These are phyloP conservation scores for Pisolithus orientalis DNA, from an alignment of 768 basidiomycete genomes.

Conservation along the genomic window DNA sequence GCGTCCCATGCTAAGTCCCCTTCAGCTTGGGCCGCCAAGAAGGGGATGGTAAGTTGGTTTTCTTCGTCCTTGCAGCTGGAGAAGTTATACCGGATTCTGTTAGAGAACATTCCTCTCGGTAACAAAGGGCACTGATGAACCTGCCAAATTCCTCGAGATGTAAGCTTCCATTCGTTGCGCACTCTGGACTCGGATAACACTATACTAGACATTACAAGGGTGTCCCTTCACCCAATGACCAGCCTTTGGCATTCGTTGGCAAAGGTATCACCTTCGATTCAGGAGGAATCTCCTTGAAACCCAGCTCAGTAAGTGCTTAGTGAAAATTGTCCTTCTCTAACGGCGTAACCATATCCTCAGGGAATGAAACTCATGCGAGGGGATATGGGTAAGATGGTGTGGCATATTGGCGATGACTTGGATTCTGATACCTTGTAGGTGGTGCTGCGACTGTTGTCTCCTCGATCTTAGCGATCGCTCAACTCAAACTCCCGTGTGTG, in stretches of 20 bases:
- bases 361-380: slow-evolving; percentile 82
- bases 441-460: slow-evolving; percentile 78
- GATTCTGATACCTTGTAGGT: slow-evolving; percentile 30
- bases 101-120: slow-evolving; percentile 85
- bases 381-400: slow-evolving; percentile 66
- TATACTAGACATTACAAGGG: slow-evolving; percentile 70
- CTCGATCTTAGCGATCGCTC: slow-evolving; percentile 71
- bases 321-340: neutral
- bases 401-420: neutral
- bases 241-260: slow-evolving; percentile 72
- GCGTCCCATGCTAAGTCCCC: neutral
- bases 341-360: slow-evolving; percentile 26
- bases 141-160: slow-evolving; percentile 86
- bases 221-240: slow-evolving; percentile 45
- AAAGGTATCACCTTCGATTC: slow-evolving; percentile 90
- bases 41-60: slow-evolving; percentile 62
- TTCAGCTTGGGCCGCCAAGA: slow-evolving; percentile 74
- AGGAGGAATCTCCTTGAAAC: slow-evolving; percentile 84
- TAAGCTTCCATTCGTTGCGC: slow-evolving; percentile 22
- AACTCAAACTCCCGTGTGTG: slow-evolving; percentile 71
- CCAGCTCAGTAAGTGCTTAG: slow-evolving; percentile 45
- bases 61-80: neutral
- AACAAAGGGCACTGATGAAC: slow-evolving; percentile 73
- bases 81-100: neutral
- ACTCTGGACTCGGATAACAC: neutral